phyloP scores from a whole-genome alignment of 345 rosid species.

The Pistacia vera region DNA sequence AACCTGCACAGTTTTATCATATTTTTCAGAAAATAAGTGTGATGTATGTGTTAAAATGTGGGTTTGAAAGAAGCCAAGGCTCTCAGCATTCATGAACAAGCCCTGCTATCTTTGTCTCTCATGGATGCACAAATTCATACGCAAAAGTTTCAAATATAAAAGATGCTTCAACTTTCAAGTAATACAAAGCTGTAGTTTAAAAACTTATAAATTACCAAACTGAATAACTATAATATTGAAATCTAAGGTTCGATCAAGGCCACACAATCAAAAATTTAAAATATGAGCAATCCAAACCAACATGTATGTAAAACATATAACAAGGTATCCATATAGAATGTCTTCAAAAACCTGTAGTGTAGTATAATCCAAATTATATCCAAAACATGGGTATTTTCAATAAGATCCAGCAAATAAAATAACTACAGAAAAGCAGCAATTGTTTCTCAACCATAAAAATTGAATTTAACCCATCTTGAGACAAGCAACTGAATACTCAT shows the following conservation, averaged over 20 bases:
- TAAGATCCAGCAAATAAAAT: background rate
- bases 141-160: background rate
- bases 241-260: background rate
- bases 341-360: too few relatives aligned
- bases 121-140: background rate
- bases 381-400: too few relatives aligned
- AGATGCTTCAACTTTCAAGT: background rate
- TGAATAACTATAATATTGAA: background rate
- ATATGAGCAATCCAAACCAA: too few relatives aligned
- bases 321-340: too few relatives aligned
- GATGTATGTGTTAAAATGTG: background rate
- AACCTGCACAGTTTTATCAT: conserved; percentile 56
- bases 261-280: too few relatives aligned
- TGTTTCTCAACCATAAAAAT: background rate
- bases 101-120: background rate
- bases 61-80: background rate
- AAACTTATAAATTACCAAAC: background rate
- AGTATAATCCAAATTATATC: too few relatives aligned
- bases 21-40: background rate
- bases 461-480: background rate
- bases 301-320: too few relatives aligned
- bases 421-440: background rate
- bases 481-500: background rate
- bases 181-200: background rate
- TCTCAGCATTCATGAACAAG: background rate